Evolutionary conservation across 495 filamentous ascomycete genomes (phyloP).

Genomic region (Penicillium diatomitis): DNA sequence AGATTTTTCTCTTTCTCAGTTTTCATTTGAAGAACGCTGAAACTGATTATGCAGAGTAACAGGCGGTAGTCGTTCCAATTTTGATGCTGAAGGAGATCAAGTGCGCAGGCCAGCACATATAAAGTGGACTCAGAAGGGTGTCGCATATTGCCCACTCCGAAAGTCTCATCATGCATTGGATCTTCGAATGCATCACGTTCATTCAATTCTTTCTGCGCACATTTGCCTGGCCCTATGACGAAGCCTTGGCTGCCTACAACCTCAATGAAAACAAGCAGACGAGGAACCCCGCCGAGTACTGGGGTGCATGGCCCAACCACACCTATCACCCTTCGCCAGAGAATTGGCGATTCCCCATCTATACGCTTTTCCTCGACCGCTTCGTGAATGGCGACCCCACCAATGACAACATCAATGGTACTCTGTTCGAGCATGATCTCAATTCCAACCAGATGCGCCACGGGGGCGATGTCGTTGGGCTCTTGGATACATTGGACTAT

Average conservation of each 20-base stretch:
- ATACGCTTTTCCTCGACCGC: conserved; percentile 60
- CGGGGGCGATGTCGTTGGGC: conserved; percentile 58
- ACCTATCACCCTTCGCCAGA: conserved; percentile 48
- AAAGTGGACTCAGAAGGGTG: too few relatives aligned
- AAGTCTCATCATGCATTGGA: conserved; percentile 26
- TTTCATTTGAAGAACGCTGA: too few relatives aligned
- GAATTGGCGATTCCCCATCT: conserved; percentile 67
- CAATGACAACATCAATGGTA: conserved; percentile 65
- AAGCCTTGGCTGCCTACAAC: conserved; percentile 45
- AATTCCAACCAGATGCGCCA: conserved; percentile 64
- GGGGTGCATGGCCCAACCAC: conserved; percentile 48
- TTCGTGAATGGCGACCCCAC: conserved; percentile 64
- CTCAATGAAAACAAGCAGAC: conserved; percentile 56
- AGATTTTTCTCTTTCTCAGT: too few relatives aligned
- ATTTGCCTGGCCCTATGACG: conserved; percentile 45
- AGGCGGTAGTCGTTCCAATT: too few relatives aligned
- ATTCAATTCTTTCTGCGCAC: conserved; percentile 20
- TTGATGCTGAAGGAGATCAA: too few relatives aligned
- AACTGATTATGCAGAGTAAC: too few relatives aligned
- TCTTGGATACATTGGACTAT: conserved; percentile 62
- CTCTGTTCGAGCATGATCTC: conserved; percentile 59
- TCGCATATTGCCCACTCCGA: background rate
- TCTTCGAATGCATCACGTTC: conserved; percentile 15
- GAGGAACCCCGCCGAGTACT: conserved; percentile 51
- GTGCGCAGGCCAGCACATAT: too few relatives aligned